These are phyloP conservation scores for Tolypocladium pustulatum DNA, from an alignment of 2,329 filamentous ascomycete species.

Conservation along the genomic window DNA sequence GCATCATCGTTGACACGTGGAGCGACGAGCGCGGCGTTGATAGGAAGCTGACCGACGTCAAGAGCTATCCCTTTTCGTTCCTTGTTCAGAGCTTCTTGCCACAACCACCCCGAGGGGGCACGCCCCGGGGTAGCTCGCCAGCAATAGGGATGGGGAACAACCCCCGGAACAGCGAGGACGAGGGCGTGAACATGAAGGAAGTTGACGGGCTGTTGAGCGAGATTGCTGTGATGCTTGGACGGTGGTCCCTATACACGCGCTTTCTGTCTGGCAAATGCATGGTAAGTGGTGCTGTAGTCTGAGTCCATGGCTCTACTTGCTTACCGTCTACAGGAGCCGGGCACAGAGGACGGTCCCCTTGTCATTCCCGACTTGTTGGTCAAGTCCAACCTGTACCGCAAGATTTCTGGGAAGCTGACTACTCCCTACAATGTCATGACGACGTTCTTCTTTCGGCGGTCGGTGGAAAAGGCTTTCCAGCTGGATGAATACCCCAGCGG, in stretches of 20 bases:
- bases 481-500: constrained; percentile 80
- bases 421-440: constrained; percentile 85
- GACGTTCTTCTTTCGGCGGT: constrained; percentile 91
- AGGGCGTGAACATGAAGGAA: constrained; percentile 93
- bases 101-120: constrained; percentile 51
- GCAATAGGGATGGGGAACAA: constrained; percentile 47
- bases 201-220: constrained; percentile 81
- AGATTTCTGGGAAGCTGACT: constrained; percentile 63
- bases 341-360: constrained; percentile 44
- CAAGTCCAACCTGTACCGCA: constrained; percentile 71
- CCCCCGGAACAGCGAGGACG: constrained; percentile 65
- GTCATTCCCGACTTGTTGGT: constrained; percentile 62
- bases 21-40: constrained; percentile 78
- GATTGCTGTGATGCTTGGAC: constrained; percentile 80
- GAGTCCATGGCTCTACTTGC: neutral
- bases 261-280: constrained; percentile 82
- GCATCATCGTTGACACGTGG: constrained; percentile 93
- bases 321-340: constrained; percentile 32
- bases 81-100: constrained; percentile 88
- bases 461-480: constrained; percentile 95
- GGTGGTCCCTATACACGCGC: constrained; percentile 85
- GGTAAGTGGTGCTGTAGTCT: constrained; percentile 35
- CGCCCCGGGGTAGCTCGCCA: constrained; percentile 66
- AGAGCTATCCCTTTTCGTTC: constrained; percentile 96
- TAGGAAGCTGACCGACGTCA: constrained; percentile 84